phyloP scores from a whole-genome alignment of 2,329 filamentous ascomycete genomes.

The Alternaria burnsii region DNA sequence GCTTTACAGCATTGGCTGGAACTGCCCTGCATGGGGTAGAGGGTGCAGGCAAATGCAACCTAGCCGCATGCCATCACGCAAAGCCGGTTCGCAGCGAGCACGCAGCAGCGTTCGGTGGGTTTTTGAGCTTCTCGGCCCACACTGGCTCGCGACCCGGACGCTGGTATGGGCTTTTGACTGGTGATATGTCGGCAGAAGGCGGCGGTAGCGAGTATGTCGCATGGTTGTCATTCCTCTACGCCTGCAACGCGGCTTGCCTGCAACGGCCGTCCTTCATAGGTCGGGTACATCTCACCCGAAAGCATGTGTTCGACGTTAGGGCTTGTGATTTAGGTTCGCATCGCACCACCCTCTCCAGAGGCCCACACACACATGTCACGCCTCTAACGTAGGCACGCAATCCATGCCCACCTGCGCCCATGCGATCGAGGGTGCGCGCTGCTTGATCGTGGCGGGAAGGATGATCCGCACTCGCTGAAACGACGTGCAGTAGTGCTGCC shows the following conservation, averaged over 20 bases:
- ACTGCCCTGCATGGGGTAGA: constrained; percentile 4
- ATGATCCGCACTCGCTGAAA: constrained; percentile 27
- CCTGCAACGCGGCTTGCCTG: not conserved
- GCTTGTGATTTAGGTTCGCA: constrained; percentile 13
- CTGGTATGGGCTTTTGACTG: constrained; percentile 14
- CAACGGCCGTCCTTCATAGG: not conserved
- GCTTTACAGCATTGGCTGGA: constrained; percentile 16
- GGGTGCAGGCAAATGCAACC: constrained; percentile 19
- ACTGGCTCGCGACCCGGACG: constrained; percentile 24
- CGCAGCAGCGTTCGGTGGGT: not conserved
- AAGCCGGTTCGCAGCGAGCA: constrained; percentile 13
- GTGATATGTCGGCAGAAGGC: constrained; percentile 25
- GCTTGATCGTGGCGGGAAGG: constrained; percentile 25
- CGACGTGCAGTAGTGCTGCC: constrained; percentile 27
- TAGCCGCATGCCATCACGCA: constrained; percentile 15
- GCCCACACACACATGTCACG: not conserved
- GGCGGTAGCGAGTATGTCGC: constrained; percentile 6
- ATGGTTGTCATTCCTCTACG: not conserved
- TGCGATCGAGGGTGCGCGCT: constrained; percentile 12
- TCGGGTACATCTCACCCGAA: constrained; percentile 20
- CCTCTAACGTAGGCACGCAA: not conserved
- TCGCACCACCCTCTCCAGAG: constrained; percentile 5
- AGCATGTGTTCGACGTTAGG: constrained; percentile 3
- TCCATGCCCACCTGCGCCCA: constrained; percentile 1
- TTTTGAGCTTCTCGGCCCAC: constrained; percentile 23